phyloP scores from a whole-genome alignment of 164 flowering plant genomes.

The Vitis cinerea region DNA sequence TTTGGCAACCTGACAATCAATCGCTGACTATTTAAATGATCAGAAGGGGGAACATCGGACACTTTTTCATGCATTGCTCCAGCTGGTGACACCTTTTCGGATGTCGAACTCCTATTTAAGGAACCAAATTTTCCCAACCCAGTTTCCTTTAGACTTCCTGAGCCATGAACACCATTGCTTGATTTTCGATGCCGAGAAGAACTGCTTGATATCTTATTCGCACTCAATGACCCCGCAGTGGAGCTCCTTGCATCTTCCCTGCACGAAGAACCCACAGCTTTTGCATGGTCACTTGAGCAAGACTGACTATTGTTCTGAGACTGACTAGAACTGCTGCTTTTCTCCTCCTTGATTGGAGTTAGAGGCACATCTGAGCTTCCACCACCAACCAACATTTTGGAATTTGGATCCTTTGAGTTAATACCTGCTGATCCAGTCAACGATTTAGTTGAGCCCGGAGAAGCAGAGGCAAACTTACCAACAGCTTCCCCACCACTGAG shows the following conservation, averaged over 20 bases:
- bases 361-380: constrained; percentile 27
- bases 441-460: constrained; percentile 49
- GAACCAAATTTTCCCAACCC: constrained; percentile 40
- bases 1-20: constrained; percentile 82
- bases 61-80: constrained; percentile 41
- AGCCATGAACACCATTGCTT: constrained; percentile 48
- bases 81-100: constrained; percentile 56
- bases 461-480: constrained; percentile 40
- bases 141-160: constrained; percentile 57
- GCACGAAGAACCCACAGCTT: constrained; percentile 39
- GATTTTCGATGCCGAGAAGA: constrained; percentile 62
- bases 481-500: constrained; percentile 40
- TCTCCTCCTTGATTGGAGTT: constrained; percentile 35
- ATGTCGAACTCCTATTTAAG: constrained; percentile 27
- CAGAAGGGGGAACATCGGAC: constrained; percentile 41
- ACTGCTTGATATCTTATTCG: constrained; percentile 40
- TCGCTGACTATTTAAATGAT: constrained; percentile 53
- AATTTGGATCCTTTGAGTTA: constrained; percentile 28
- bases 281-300: constrained; percentile 69
- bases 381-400: constrained; percentile 10
- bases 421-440: constrained; percentile 27
- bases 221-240: constrained; percentile 51
- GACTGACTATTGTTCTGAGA: constrained; percentile 84
- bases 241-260: constrained; percentile 82
- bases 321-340: constrained; percentile 73